Percentiles rank a stretch among this genome's conserved stretches.
These are phyloP conservation scores for Trichoderma endophyticum DNA, from an alignment of 2,329 filamentous ascomycete genomes.

Conservation along the genomic window DNA sequence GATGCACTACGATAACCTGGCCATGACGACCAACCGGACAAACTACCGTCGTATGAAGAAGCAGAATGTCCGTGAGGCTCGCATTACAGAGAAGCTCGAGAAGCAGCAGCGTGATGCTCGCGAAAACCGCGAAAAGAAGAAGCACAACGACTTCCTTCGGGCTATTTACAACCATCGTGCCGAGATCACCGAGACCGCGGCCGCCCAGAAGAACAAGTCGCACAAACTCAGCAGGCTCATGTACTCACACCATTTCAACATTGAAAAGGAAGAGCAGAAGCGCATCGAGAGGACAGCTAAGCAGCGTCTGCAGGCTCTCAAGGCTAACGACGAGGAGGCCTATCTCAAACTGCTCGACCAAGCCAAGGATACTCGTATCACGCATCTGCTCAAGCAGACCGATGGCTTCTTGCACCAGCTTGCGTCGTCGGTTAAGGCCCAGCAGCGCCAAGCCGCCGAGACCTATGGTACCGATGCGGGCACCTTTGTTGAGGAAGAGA, in stretches of 20 bases:
- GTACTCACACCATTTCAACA: conserved; percentile 86
- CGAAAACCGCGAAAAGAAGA: conserved; percentile 96
- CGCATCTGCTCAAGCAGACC: conserved; percentile 92
- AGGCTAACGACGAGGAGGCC: conserved; percentile 98
- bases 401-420: conserved; percentile 97
- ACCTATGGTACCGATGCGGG: conserved; percentile 67
- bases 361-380: conserved; percentile 98
- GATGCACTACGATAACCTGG: conserved; percentile 92
- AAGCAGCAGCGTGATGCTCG: conserved; percentile 97
- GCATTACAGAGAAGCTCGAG: conserved; percentile 97
- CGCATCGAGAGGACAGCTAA: conserved; percentile 96
- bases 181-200: conserved; percentile 68
- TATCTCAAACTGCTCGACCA: conserved; percentile 97
- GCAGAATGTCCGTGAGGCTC: conserved; percentile 88
- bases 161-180: conserved; percentile 79
- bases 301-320: conserved; percentile 97
- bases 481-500: conserved; percentile 57
- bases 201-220: conserved; percentile 67
- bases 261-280: conserved; percentile 99
- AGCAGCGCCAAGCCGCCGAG: conserved; percentile 80
- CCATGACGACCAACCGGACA: conserved; percentile 92
- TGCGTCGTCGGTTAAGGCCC: conserved; percentile 87
- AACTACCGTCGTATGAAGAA: conserved; percentile 95
- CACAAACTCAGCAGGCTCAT: conserved; percentile 88
- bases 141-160: conserved; percentile 86